A percentile compares a stretch with the other conserved stretches of the same genome.
Conservation (phyloP, 192 early-diverging fungal species). For the Backusella mclennaniae region DNA sequence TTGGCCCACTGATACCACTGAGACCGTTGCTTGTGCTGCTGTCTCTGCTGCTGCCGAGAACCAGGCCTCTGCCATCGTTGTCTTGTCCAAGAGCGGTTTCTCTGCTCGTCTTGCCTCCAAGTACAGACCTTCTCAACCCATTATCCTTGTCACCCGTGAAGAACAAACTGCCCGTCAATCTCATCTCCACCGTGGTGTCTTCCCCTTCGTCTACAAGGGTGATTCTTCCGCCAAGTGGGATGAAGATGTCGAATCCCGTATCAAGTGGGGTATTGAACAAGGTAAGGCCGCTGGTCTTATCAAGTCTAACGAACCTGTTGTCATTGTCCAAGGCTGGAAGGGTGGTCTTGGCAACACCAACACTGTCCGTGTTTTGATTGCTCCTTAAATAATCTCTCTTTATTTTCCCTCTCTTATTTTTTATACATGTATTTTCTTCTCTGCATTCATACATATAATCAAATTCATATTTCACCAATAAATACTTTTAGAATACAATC, state of each 20-base stretch:
- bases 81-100: conserved; percentile 81
- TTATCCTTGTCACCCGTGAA: conserved; percentile 81
- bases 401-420: not conserved
- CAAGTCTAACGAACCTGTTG: conserved; percentile 67
- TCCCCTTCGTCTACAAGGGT: conserved; percentile 59
- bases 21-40: conserved; percentile 86
- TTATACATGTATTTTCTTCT: not conserved
- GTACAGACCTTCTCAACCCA: conserved; percentile 88
- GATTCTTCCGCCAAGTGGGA: conserved; percentile 50
- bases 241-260: conserved; percentile 68
- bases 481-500: not conserved
- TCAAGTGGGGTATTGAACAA: conserved; percentile 66
- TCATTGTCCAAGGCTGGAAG: conserved; percentile 86
- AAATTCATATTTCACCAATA: conserved; percentile 6
- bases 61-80: conserved; percentile 80
- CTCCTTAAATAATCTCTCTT: conserved; percentile 12
- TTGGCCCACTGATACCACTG: conserved; percentile 78
- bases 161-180: conserved; percentile 65
- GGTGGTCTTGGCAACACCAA: conserved; percentile 83
- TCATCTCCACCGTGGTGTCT: conserved; percentile 72
- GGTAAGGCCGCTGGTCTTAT: conserved; percentile 65
- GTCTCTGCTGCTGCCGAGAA: conserved; percentile 76
- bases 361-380: conserved; percentile 71
- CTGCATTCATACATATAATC: conserved; percentile 9
- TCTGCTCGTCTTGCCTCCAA: conserved; percentile 85